Evolutionary conservation across 345 rosid genomes (phyloP).

Genomic region (Rhodomyrtus tomentosa): DNA sequence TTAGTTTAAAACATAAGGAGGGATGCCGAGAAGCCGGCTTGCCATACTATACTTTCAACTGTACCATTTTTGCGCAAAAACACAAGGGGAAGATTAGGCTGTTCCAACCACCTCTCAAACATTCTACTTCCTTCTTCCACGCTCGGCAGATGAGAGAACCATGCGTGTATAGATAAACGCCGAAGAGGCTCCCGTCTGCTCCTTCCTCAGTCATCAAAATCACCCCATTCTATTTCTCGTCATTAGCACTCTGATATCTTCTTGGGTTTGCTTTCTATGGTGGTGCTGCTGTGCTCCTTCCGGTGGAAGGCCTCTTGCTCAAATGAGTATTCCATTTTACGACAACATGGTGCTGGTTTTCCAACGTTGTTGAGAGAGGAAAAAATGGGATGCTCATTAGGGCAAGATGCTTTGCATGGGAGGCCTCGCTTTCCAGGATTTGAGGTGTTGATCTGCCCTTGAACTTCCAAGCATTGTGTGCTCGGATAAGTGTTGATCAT

Average conservation of each 20-base stretch:
- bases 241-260: background rate
- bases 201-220: background rate
- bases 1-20: background rate
- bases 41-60: background rate
- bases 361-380: background rate
- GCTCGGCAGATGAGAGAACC: constrained; percentile 9
- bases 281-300: background rate
- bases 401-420: constrained; percentile 25
- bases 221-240: background rate
- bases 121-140: background rate
- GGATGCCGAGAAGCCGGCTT: background rate
- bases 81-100: background rate
- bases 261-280: background rate
- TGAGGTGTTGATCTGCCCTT: background rate
- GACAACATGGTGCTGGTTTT: background rate
- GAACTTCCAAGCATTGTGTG: background rate
- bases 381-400: constrained; percentile 23
- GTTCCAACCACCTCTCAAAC: constrained; percentile 16
- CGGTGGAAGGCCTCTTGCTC: constrained; percentile 29
- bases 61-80: background rate
- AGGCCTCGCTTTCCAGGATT: background rate
- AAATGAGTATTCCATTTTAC: constrained; percentile 38
- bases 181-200: background rate
- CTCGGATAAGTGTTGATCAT: background rate
- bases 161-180: background rate